phyloP scores from a whole-genome alignment of 108 stramenopile genomes.

The Epithemia pelagica region DNA sequence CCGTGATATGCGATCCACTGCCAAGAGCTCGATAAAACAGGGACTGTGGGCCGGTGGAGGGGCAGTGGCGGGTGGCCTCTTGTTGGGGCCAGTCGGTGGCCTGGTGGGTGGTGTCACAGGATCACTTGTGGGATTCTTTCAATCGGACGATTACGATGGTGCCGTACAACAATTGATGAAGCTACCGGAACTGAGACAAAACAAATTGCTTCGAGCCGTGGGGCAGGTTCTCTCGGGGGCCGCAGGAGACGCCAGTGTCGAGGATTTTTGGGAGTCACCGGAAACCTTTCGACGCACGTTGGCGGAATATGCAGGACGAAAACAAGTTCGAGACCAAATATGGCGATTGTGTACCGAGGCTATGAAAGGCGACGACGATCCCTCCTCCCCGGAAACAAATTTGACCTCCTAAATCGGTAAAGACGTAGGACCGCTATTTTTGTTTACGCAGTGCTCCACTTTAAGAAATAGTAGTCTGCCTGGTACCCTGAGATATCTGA shows the following conservation, averaged over 20 bases:
- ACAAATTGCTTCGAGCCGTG: conserved; percentile 29
- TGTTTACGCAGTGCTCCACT: too few relatives aligned
- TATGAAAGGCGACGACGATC: not conserved
- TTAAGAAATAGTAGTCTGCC: too few relatives aligned
- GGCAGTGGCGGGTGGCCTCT: conserved; percentile 40
- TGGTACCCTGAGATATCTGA: too few relatives aligned
- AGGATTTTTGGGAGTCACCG: conserved; percentile 15
- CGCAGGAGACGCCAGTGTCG: conserved; percentile 22
- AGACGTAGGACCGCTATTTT: too few relatives aligned
- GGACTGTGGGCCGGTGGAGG: conserved; percentile 40
- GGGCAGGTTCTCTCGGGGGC: conserved; percentile 36
- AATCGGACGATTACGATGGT: conserved; percentile 53
- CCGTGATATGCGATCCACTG: conserved; percentile 40
- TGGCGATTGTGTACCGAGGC: conserved; percentile 45
- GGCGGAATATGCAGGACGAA: conserved; percentile 24
- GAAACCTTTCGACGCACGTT: conserved; percentile 31
- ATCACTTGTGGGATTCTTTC: conserved; percentile 36
- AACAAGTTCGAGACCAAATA: conserved; percentile 33
- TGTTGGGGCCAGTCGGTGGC: conserved; percentile 55
- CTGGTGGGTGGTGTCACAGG: conserved; percentile 56
- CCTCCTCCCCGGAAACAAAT: not conserved
- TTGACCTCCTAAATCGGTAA: not conserved
- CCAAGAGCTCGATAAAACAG: conserved; percentile 39
- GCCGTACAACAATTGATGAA: conserved; percentile 29
- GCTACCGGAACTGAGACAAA: conserved; percentile 24